phyloP scores from a whole-genome alignment of 2,329 filamentous ascomycete species.

The Pseudocercospora vitis region DNA sequence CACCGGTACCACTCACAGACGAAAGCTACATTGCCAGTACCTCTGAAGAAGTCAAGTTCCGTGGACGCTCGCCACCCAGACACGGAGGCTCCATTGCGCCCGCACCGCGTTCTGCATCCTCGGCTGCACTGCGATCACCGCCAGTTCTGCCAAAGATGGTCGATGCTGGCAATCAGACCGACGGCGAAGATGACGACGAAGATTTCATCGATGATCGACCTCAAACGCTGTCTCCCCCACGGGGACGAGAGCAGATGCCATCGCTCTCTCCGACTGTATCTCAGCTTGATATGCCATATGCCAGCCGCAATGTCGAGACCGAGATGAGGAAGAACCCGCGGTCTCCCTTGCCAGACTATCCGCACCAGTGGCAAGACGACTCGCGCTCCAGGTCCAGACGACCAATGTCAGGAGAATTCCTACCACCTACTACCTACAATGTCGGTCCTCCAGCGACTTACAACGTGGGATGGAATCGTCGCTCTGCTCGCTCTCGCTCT shows the following conservation, averaged over 20 bases:
- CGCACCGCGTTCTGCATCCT: conserved; percentile 17
- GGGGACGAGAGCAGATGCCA: conserved; percentile 13
- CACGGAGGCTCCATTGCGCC: conserved; percentile 3
- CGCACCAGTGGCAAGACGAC: not conserved
- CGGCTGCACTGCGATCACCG: conserved; percentile 11
- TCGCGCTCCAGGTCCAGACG: conserved; percentile 1
- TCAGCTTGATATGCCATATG: conserved; percentile 11
- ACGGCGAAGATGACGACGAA: conserved; percentile 16
- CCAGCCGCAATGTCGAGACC: not conserved
- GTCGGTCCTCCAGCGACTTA: not conserved
- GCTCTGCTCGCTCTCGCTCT: conserved; percentile 5
- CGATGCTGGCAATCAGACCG: conserved; percentile 11
- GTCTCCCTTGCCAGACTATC: conserved; percentile 7
- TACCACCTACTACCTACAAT: conserved; percentile 12
- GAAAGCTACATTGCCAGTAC: not conserved
- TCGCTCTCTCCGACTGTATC: conserved; percentile 16
- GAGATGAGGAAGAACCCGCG: conserved; percentile 11
- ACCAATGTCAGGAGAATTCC: conserved; percentile 10
- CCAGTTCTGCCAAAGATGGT: conserved; percentile 6
- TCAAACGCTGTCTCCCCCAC: conserved; percentile 17
- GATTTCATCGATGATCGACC: conserved; percentile 13
- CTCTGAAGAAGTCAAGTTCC: conserved; percentile 18
- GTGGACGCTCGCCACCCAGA: conserved; percentile 17
- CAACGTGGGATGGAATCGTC: conserved; percentile 1
- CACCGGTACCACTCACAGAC: conserved; percentile 1